These are phyloP conservation scores for Fraxinus paxiana DNA, from an alignment of 305 asterid genomes.

Conservation along the genomic window DNA sequence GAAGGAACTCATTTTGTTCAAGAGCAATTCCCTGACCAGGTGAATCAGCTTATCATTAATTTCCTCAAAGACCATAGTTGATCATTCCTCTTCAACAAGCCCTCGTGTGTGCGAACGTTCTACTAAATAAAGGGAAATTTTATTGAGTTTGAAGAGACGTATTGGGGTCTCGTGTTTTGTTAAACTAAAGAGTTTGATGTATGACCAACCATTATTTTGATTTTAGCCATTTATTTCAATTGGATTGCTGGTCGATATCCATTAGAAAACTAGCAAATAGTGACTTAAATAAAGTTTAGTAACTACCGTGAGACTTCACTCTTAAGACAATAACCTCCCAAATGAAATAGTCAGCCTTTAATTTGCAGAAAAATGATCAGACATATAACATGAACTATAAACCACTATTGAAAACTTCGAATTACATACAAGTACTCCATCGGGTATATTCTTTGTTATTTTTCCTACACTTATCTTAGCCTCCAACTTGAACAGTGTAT, in stretches of 20 bases:
- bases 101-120: neutral
- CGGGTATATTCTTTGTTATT: neutral
- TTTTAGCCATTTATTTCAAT: neutral
- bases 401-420: neutral
- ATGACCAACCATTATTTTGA: neutral
- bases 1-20: slow-evolving; percentile 40
- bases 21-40: slow-evolving; percentile 35
- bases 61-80: slow-evolving; percentile 23
- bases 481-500: neutral
- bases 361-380: neutral
- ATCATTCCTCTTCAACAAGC: neutral
- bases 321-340: neutral
- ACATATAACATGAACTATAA: neutral
- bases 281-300: neutral
- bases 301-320: neutral
- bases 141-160: neutral
- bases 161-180: neutral
- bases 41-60: slow-evolving; percentile 26
- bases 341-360: neutral
- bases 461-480: neutral
- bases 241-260: neutral
- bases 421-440: neutral
- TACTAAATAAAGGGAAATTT: neutral
- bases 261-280: neutral
- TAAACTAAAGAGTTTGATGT: neutral